Evolutionary conservation across 2,329 filamentous ascomycete genomes (phyloP).

Genomic region (Dryadomyces quercus-mongolicae): DNA sequence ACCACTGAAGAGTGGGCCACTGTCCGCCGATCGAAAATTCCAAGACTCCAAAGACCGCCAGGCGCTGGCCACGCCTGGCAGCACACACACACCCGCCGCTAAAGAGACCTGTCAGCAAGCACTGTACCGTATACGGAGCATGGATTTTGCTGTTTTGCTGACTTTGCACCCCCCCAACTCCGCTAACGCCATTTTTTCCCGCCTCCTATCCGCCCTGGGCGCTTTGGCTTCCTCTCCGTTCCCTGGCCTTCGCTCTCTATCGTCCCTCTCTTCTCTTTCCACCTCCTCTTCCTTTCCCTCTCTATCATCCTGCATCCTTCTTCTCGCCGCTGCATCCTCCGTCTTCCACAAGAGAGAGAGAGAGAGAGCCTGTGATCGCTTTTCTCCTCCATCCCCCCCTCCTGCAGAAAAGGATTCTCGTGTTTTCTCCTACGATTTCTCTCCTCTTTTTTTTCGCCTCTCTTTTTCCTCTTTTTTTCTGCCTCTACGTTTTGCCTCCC

Average conservation of each 20-base stretch:
- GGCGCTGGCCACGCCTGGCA: no score
- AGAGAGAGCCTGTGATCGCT: no score
- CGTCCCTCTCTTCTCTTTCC: background rate
- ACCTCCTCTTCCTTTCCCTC: background rate
- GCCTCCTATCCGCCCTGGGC: background rate
- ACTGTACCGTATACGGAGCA: no score
- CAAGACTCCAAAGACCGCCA: no score
- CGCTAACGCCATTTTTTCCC: background rate
- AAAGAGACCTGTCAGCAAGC: no score
- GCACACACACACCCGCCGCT: no score
- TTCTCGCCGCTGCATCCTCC: background rate
- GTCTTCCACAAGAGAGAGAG: no score
- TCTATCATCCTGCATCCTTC: background rate
- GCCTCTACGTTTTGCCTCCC: background rate
- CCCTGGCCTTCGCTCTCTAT: background rate
- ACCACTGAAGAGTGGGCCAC: no score
- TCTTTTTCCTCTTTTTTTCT: background rate
- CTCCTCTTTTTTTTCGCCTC: background rate
- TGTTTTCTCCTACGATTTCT: background rate
- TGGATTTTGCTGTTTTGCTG: no score
- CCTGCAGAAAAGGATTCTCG: background rate
- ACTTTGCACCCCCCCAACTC: background rate
- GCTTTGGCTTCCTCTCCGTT: background rate
- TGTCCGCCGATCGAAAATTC: no score
- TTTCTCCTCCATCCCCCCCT: background rate